Percentiles rank a stretch among this genome's conserved stretches.
Conservation (phyloP, 2,329 filamentous ascomycete species). For the Ampelomyces quisqualis region DNA sequence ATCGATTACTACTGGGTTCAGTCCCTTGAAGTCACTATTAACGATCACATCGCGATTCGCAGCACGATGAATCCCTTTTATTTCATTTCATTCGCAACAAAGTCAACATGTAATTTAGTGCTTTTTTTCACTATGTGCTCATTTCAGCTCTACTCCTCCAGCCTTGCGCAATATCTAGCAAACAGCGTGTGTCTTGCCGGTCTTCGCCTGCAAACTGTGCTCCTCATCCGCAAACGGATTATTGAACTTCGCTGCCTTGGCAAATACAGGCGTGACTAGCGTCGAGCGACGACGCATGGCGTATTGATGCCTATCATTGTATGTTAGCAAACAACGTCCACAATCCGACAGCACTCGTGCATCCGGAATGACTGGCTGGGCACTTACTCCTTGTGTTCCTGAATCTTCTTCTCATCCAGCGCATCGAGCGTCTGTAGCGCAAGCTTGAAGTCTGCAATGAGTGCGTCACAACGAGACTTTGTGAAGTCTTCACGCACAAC, state of each 20-base stretch:
- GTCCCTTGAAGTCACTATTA: too few relatives aligned
- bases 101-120: too few relatives aligned
- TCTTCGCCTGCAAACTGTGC: constrained; percentile 87
- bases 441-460: constrained; percentile 77
- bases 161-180: too few relatives aligned
- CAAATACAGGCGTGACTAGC: constrained; percentile 27
- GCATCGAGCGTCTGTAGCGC: constrained; percentile 69
- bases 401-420: constrained; percentile 71
- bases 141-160: too few relatives aligned
- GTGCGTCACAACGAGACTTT: constrained; percentile 73
- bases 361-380: too few relatives aligned
- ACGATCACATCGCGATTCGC: too few relatives aligned
- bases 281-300: constrained; percentile 32
- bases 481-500: constrained; percentile 93
- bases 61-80: too few relatives aligned
- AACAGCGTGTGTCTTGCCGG: constrained; percentile 83
- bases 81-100: too few relatives aligned
- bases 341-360: too few relatives aligned
- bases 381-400: constrained; percentile 66
- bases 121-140: too few relatives aligned
- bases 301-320: constrained; percentile 17
- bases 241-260: constrained; percentile 35
- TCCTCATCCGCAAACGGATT: constrained; percentile 70
- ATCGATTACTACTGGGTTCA: too few relatives aligned
- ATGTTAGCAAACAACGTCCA: neutral